Evolutionary conservation across 805 yeast genomes (phyloP).

Genomic region (Saccharomycopsis sp.): DNA sequence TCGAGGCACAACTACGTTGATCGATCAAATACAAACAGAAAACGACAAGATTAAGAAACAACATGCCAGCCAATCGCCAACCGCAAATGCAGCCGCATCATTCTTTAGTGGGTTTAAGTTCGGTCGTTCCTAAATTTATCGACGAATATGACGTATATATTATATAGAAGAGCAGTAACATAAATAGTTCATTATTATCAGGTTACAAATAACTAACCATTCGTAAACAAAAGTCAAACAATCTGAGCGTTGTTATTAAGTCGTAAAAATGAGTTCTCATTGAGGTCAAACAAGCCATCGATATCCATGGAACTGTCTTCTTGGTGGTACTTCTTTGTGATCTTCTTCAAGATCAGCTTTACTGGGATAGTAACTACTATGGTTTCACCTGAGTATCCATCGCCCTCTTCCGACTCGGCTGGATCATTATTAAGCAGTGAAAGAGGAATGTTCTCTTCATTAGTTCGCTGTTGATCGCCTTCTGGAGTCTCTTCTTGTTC

Average conservation of each 20-base stretch:
- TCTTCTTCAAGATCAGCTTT: not conserved
- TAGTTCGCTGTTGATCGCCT: not conserved
- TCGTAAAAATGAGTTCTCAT: not conserved
- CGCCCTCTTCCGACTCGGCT: not conserved
- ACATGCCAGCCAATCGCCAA: not conserved
- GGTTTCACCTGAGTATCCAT: not conserved
- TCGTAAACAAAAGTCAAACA: not conserved
- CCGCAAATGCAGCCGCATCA: not conserved
- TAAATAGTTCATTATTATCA: not conserved
- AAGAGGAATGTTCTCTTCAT: not conserved
- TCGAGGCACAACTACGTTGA: not conserved
- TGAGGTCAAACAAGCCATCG: not conserved
- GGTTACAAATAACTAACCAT: too few relatives aligned
- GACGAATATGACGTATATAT: not conserved
- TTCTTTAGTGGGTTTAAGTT: conserved; percentile 1
- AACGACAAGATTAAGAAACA: not conserved
- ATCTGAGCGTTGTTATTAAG: not conserved
- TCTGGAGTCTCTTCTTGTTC: not conserved
- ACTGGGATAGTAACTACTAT: not conserved
- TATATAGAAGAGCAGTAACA: not conserved
- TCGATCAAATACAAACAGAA: not conserved
- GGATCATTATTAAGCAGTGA: not conserved
- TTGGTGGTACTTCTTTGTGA: not conserved
- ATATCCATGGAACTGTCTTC: not conserved
- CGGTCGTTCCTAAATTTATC: not conserved